Percentiles rank a stretch among this genome's conserved stretches.
Evolutionary conservation across 495 filamentous ascomycete species (phyloP).

Genomic region (Mytilinidion resinicola): DNA sequence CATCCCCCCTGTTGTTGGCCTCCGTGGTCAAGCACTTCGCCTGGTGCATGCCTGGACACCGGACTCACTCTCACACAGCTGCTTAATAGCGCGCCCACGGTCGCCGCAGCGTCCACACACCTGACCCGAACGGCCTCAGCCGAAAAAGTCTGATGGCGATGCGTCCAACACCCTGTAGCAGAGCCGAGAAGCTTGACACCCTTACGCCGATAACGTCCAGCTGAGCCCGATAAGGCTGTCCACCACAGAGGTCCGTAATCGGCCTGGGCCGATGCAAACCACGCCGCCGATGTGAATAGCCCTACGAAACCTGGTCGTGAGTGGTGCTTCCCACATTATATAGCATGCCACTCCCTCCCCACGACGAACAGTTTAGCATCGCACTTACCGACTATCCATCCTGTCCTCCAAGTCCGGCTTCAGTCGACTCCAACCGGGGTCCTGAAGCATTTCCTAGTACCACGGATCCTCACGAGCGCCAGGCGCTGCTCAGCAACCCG

Average conservation of each 20-base stretch:
- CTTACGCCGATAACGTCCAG: not conserved
- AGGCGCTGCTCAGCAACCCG: constrained; percentile 19
- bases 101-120: not conserved
- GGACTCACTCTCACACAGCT: not conserved
- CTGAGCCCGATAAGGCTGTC: not conserved
- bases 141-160: not conserved
- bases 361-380: not conserved
- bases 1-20: not conserved
- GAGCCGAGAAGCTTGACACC: not conserved
- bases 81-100: not conserved
- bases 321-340: not conserved
- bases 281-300: not conserved
- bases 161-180: not conserved
- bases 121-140: not conserved
- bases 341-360: not conserved
- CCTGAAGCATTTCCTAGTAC: not conserved
- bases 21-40: not conserved
- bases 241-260: not conserved
- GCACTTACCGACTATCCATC: not conserved
- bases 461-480: constrained; percentile 12
- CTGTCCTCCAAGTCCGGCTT: not conserved
- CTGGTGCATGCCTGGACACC: not conserved
- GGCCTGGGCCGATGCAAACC: not conserved
- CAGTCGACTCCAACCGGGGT: not conserved
- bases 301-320: not conserved